Conservation (phyloP, 352 stramenopile genomes). For the Phytopythium mirpurense region DNA sequence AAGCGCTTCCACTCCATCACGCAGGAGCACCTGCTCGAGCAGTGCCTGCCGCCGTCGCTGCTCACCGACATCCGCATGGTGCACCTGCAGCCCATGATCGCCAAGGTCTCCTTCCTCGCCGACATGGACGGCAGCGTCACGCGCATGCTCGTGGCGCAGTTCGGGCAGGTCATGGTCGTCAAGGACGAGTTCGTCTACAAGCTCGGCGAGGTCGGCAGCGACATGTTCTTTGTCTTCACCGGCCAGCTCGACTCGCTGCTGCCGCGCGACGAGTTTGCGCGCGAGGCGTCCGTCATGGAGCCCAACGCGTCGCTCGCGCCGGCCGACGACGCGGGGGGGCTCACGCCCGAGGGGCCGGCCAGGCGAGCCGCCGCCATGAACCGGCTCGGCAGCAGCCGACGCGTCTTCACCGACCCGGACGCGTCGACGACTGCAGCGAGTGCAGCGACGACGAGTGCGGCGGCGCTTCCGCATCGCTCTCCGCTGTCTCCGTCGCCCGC, state of each 20-base stretch:
- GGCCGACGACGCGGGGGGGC: constrained; percentile 9
- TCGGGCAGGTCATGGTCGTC: constrained; percentile 39
- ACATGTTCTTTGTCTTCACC: constrained; percentile 64
- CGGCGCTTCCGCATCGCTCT: neutral
- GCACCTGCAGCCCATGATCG: constrained; percentile 49
- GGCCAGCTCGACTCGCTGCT: constrained; percentile 45
- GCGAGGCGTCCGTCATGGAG: constrained; percentile 20
- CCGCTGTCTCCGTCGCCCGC: neutral
- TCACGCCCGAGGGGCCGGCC: neutral
- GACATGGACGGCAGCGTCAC: constrained; percentile 44
- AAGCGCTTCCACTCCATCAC: constrained; percentile 54
- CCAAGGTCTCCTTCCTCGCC: constrained; percentile 46
- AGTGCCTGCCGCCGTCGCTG: constrained; percentile 43
- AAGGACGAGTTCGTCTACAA: constrained; percentile 42
- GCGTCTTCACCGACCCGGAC: neutral
- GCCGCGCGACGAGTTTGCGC: constrained; percentile 22
- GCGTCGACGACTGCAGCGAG: too few species aligned
- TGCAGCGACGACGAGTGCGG: too few species aligned
- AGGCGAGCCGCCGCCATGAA: neutral
- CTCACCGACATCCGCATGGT: constrained; percentile 51
- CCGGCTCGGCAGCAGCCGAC: neutral
- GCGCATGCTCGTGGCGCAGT: constrained; percentile 47
- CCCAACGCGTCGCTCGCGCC: constrained; percentile 5
- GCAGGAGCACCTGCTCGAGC: constrained; percentile 43
- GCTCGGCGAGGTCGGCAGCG: constrained; percentile 36